Base-by-base conservation (phyloP, 176 grass and related monocot species). In the Carex parvula region DNA sequence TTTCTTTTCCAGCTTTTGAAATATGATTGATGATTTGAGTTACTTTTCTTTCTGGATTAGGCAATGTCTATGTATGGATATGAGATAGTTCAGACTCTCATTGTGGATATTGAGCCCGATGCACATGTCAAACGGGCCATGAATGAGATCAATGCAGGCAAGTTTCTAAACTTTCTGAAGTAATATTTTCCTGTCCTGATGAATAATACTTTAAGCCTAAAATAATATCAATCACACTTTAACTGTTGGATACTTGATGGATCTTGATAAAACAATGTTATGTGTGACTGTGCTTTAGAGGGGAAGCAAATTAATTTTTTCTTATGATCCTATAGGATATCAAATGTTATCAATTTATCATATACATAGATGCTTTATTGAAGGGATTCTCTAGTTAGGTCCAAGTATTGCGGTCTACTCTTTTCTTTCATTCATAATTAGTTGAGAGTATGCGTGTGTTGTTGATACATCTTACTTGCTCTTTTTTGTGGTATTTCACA, bases 121-220 rank as follows among this genome's bases (percentile, higher is more conserved):
- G 89, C 84, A 44, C 87, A 90, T 13, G 94, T 94, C 26, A 89
- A 89, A 33, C 65, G 78, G 35, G 66, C 87, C 6, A 97, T 97
- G 94, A 97, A 94, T 61, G 94, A 97, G 87, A 97, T 94, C 63
- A 94, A 97, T 22, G 92, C 92, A 82, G 92, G 91, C 88, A 78
- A 55, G 73, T 78, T 44, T 77, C 14, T 78, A 33, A 56, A 78
- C 50, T 55, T 77, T 32, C 12, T 56, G 21, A 55, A 70, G 24
- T 54, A 29, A 16, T 72, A 9, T 77, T 77, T 32, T 44, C 4
- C 6, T 32, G 48, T 30, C 67, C 8, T 56, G 16, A 77, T 18
- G 21, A 22, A 56, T 15, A 69, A 69, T 69, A 17, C 13, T 76
- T 16, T 48, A 53, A 55, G 21, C 48, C 22, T 77, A 32, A 12